Conservation (phyloP, 495 filamentous ascomycete species). For the Podospora fimiseda region DNA sequence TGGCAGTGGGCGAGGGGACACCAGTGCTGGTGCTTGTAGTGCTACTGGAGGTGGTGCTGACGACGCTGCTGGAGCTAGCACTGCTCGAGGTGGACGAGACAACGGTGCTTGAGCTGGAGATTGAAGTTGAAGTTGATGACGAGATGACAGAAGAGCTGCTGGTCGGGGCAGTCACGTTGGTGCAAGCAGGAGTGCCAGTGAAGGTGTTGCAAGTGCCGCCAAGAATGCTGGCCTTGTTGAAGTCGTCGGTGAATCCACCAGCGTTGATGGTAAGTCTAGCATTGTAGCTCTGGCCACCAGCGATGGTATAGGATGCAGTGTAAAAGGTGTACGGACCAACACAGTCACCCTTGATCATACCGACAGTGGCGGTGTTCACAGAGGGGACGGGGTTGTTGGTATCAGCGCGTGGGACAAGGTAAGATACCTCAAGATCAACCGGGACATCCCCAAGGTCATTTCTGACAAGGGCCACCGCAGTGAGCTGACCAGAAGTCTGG, state of each 20-base stretch:
- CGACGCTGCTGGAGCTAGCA: conserved; percentile 6
- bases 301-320: conserved; percentile 39
- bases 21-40: conserved; percentile 16
- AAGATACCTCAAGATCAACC: conserved; percentile 38
- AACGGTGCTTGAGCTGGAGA: conserved; percentile 14
- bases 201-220: conserved; percentile 35
- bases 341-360: conserved; percentile 45
- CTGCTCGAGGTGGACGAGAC: conserved; percentile 16
- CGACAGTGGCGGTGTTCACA: conserved; percentile 34
- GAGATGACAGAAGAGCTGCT: conserved; percentile 18
- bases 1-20: conserved; percentile 27
- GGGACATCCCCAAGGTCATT: conserved; percentile 39
- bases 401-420: conserved; percentile 40
- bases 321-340: conserved; percentile 50
- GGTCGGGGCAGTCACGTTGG: conserved; percentile 12
- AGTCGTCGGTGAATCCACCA: conserved; percentile 35
- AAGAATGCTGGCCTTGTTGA: conserved; percentile 35
- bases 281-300: conserved; percentile 40
- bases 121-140: conserved; percentile 19
- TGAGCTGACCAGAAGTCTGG: conserved; percentile 33
- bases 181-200: conserved; percentile 20
- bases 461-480: conserved; percentile 41
- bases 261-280: conserved; percentile 43
- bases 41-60: conserved; percentile 10
- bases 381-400: conserved; percentile 43